phyloP scores from a whole-genome alignment of 2,329 filamentous ascomycete genomes.

The Botrytis deweyae region DNA sequence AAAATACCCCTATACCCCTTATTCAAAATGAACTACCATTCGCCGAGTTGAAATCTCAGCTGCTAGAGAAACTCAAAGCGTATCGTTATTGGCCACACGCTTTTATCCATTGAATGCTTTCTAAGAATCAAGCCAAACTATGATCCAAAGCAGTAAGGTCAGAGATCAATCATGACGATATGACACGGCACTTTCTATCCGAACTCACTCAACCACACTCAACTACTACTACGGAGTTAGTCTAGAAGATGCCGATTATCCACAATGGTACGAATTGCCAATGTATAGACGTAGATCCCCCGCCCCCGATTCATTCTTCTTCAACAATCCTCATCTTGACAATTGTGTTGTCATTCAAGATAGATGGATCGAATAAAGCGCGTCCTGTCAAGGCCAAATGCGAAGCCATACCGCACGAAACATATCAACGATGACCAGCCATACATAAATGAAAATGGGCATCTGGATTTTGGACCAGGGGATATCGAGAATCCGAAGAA shows the following conservation, averaged over 20 bases:
- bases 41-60: neutral
- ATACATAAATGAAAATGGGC: constrained; percentile 30
- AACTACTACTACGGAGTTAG: neutral
- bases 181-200: neutral
- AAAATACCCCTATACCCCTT: no score
- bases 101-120: neutral
- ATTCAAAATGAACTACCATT: neutral
- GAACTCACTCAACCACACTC: neutral
- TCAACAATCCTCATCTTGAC: neutral
- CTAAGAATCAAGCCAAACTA: neutral
- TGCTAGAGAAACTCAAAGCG: neutral
- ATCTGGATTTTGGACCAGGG: constrained; percentile 45
- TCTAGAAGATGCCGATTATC: constrained; percentile 7
- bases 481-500: constrained; percentile 48
- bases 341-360: neutral
- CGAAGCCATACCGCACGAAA: constrained; percentile 35
- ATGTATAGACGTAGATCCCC: neutral
- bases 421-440: constrained; percentile 24
- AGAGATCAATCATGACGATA: neutral
- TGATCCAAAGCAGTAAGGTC: neutral
- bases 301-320: neutral
- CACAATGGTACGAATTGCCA: neutral
- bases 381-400: constrained; percentile 34
- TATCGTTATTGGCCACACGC: neutral
- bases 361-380: constrained; percentile 31